Conservation (phyloP, 129 eudicot genomes). For the Tanacetum coccineum region DNA sequence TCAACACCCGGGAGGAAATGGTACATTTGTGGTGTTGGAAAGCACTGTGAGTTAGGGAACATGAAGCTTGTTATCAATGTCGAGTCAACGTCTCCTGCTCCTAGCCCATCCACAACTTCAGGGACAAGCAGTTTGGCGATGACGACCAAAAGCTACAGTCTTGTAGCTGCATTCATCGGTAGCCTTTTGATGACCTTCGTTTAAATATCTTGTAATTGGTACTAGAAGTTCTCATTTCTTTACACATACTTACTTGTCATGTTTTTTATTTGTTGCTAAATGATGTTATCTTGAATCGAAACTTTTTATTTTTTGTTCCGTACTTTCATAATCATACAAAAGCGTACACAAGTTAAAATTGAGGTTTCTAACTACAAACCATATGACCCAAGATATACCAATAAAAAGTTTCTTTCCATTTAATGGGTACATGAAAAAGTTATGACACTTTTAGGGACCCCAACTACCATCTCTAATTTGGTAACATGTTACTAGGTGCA, state of each 20-base stretch:
- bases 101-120: slow-evolving; percentile 26
- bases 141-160: background rate
- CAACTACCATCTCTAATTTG: background rate
- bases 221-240: background rate
- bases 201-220: background rate
- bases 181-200: slow-evolving; percentile 1
- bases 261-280: no score
- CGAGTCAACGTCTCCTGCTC: slow-evolving; percentile 25
- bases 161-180: slow-evolving; percentile 4
- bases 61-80: slow-evolving; percentile 10
- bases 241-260: background rate
- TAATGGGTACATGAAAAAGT: background rate
- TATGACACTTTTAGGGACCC: background rate
- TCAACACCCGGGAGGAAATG: slow-evolving; percentile 11
- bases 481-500: background rate
- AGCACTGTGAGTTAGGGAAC: slow-evolving; percentile 15
- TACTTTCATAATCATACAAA: no score
- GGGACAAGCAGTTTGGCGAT: slow-evolving; percentile 10
- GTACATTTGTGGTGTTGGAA: slow-evolving; percentile 13
- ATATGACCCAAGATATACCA: no score
- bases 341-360: background rate
- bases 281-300: no score
- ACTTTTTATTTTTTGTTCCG: no score
- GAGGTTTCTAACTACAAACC: no score
- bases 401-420: no score